A percentile compares a stretch with the other conserved stretches of the same genome.
These are phyloP conservation scores for Datisca glomerata DNA, from an alignment of 306 rosid genomes.

Conservation along the genomic window DNA sequence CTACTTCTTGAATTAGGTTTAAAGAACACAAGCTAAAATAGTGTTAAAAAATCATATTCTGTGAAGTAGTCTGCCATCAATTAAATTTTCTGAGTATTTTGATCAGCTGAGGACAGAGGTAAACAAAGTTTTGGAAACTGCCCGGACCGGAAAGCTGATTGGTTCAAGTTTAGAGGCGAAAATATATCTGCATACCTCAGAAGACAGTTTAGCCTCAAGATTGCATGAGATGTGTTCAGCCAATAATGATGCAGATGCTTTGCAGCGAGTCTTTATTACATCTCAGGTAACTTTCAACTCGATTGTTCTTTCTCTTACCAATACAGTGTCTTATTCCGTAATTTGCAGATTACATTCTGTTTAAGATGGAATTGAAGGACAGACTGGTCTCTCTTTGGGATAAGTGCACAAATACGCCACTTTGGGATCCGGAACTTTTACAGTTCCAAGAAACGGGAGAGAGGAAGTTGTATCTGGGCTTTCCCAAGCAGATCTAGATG, in stretches of 20 bases:
- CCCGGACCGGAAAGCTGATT: constrained; percentile 62
- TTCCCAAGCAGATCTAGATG: too few relatives aligned
- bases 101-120: constrained; percentile 90
- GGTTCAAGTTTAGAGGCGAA: constrained; percentile 96
- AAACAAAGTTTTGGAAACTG: constrained; percentile 76
- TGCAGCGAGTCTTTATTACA: constrained; percentile 65
- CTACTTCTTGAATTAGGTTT: too few relatives aligned
- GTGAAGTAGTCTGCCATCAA: too few relatives aligned
- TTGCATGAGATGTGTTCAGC: constrained; percentile 49
- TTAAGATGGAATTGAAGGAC: not conserved
- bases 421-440: not conserved
- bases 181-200: constrained; percentile 53
- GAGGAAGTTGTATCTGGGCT: not conserved
- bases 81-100: too few relatives aligned
- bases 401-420: too few relatives aligned
- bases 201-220: constrained; percentile 45
- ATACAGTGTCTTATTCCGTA: too few relatives aligned
- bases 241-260: constrained; percentile 53
- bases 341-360: not conserved
- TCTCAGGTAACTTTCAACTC: constrained; percentile 57
- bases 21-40: too few relatives aligned
- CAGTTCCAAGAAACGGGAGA: not conserved
- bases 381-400: not conserved
- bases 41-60: too few relatives aligned
- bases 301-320: constrained; percentile 1